Conservation (phyloP, 208 protist species). For the Leptomonas pyrrhocoris region DNA sequence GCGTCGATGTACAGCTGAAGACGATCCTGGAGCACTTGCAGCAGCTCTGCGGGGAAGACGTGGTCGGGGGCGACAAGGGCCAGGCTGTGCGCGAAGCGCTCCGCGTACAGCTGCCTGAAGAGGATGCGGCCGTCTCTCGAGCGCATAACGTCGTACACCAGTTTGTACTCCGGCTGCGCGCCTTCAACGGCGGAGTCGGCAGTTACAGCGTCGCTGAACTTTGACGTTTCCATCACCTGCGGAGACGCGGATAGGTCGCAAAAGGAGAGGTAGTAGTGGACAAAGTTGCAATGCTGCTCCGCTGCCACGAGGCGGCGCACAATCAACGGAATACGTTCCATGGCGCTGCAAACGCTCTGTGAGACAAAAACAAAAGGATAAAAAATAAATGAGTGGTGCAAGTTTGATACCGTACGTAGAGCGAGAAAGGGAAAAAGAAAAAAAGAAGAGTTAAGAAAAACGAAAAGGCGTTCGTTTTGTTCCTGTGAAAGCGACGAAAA, state of each 20-base stretch:
- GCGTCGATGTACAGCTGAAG: slow-evolving; percentile 41
- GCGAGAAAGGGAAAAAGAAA: slow-evolving; percentile 9
- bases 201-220: background rate
- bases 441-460: too few relatives aligned
- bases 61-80: slow-evolving; percentile 17
- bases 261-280: slow-evolving; percentile 32
- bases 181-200: background rate
- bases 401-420: background rate
- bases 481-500: too few relatives aligned
- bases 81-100: slow-evolving; percentile 56
- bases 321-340: slow-evolving; percentile 22
- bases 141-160: slow-evolving; percentile 86
- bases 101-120: slow-evolving; percentile 60
- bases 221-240: slow-evolving; percentile 1
- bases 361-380: background rate
- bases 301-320: slow-evolving; percentile 29
- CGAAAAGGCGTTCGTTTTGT: background rate
- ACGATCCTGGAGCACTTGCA: slow-evolving; percentile 15
- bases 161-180: slow-evolving; percentile 17
- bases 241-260: slow-evolving; percentile 6
- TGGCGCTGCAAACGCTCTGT: background rate
- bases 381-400: background rate
- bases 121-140: slow-evolving; percentile 39
- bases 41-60: slow-evolving; percentile 17
- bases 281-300: slow-evolving; percentile 27